Base-by-base conservation (phyloP, 164 flowering plant genomes). In the Amborella trichopoda region DNA sequence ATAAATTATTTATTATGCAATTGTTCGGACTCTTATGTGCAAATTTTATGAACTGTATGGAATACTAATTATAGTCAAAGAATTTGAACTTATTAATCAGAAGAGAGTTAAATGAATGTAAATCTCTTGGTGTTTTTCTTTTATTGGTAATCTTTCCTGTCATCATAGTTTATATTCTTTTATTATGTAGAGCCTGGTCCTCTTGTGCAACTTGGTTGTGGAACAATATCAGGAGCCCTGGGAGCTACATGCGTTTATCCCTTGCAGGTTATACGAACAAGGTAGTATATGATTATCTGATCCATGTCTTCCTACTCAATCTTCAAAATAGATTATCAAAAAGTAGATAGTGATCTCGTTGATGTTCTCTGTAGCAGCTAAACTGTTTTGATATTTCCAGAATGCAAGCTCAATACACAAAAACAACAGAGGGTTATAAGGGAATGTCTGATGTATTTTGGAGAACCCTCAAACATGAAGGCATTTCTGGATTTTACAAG, bases 171-270 rank as follows among this genome's bases (percentile, higher is more conserved):
- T n/a, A n/a, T n/a, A n/a, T n/a, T n/a, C 16, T n/a, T 37, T 37
- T 37, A n/a, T 8, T 6, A n/a, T 45, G 53, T 43, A 78, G 85
- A 74, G 61, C 90, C 90, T 16, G 85, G 90, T 37, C 70, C 85
- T 19, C 68, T 93, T 44, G 72, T 79, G 67, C 97, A 86, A 66
- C 67, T 90, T 49, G 83, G 91, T 19, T 87, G 98, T 60, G 99
- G 99, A 46, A 93, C 89, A 26, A 40, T 84, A 9, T 93, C 99
- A 2, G 99, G 96, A 60, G 80, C 96, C 52, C 78, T 93, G 54
- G 96, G 96, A 52, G 99, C 99, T 37, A 75, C 89, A 2, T 93
- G 91, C 64, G 99, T 88, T 54, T 93, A 93, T 53, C 99, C 99
- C 0, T 69, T 93, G 66, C 99, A 93, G 74, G 99, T 93, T 55